Percentiles rank a stretch among this genome's conserved stretches.
phyloP scores from a whole-genome alignment of 2,329 filamentous ascomycete species.

The Cytospora leucostoma region DNA sequence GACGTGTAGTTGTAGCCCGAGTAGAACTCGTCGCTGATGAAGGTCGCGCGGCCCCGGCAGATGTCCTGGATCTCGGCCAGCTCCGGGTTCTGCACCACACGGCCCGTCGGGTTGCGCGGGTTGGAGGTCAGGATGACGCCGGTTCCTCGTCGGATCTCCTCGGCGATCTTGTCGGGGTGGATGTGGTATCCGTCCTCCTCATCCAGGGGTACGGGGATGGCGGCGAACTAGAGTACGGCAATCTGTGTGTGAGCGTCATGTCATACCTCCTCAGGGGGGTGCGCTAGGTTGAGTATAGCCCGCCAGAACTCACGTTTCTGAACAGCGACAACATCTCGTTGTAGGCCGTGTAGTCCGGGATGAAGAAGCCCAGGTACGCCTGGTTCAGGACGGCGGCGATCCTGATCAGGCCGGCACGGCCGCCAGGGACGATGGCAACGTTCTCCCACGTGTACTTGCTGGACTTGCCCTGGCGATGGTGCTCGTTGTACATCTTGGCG shows the following conservation, averaged over 20 bases:
- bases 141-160: constrained; percentile 84
- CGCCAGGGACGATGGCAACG: constrained; percentile 92
- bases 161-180: constrained; percentile 87
- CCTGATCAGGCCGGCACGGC: constrained; percentile 86
- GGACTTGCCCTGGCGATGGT: constrained; percentile 83
- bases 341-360: constrained; percentile 93
- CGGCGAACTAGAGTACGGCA: constrained; percentile 64
- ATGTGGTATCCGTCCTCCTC: constrained; percentile 91
- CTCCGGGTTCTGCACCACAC: constrained; percentile 82
- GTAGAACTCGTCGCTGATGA: constrained; percentile 98
- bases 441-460: constrained; percentile 97
- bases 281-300: constrained; percentile 10
- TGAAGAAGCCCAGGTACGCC: constrained; percentile 90
- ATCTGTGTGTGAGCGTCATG: constrained; percentile 13
- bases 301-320: constrained; percentile 67
- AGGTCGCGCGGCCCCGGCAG: constrained; percentile 83
- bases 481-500: constrained; percentile 88
- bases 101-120: constrained; percentile 90
- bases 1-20: constrained; percentile 94
- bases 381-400: constrained; percentile 94
- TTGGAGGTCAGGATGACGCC: constrained; percentile 93
- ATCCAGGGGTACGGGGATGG: constrained; percentile 81
- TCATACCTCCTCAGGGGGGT: background rate
- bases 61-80: constrained; percentile 90
- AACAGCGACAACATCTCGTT: constrained; percentile 96